Evolutionary conservation across 2,329 filamentous ascomycete species (phyloP), one percentile per base, ranked within the genome.

Genomic region (Pyrenochaeta sp.): DNA sequence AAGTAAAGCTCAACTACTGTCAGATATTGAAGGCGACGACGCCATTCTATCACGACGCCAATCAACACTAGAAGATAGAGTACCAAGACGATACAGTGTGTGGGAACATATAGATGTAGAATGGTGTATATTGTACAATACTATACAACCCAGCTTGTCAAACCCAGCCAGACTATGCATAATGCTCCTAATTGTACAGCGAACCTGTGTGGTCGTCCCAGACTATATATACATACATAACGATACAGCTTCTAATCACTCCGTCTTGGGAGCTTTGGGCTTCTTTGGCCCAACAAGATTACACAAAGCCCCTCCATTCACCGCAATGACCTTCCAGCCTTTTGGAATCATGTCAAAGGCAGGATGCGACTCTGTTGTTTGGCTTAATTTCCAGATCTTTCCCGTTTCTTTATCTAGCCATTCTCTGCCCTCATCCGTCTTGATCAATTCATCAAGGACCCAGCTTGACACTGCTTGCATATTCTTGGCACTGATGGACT

Each of bases 301-400:
- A 23, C 94, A 83, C 44, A 90, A 80, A 72, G 82, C 87, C 11
- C 90, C 90, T 1, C 82, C 83, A 51, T 81, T 81, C 11, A 90
- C 87, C 11, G 91, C 82, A 65, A 93, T 84, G 1, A 87, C 82
- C 58, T 86, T 85, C 63, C 66, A 72, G 4, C 60, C 66, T 14
- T 48, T 48, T 0, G 69, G 71, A n/a, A 72, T 33, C 12, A 35
- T 12, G 0, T 31, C 7, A 23, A 50, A 56, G 4, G 41, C 14
- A 6, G 21, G 11, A 39, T 64, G 52, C 20, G 44, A 29, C 20
- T 60, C 44, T 11, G 51, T 33, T 9, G 45, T 58, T 3, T 27
- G 42, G 7, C 54, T 56, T n/a, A 60, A 42, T 12, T 62, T 66
- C 66, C 71, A 75, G 68, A 84, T 18, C 49, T 61, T 60, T 0